These are phyloP conservation scores for Phoenix dactylifera DNA, from an alignment of 176 grass and related monocot species.

Conservation along the genomic window DNA sequence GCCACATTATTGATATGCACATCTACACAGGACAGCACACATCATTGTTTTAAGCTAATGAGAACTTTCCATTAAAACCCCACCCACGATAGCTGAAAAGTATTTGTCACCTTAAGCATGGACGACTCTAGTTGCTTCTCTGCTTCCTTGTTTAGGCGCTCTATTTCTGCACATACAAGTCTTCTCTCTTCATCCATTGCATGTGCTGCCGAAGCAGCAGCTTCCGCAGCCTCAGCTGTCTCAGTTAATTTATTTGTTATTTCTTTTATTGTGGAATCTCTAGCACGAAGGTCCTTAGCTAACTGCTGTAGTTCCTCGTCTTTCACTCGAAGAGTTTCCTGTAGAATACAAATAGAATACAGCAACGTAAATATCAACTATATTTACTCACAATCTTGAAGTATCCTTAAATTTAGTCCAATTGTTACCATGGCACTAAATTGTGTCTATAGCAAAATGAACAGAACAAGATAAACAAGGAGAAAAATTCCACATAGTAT, in stretches of 20 bases:
- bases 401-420: too few species aligned
- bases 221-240: slow-evolving; percentile 78
- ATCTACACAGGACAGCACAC: not conserved
- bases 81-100: not conserved
- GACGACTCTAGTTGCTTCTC: slow-evolving; percentile 51
- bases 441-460: too few species aligned
- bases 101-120: slow-evolving; percentile 50
- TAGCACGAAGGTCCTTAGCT: slow-evolving; percentile 61
- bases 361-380: too few species aligned
- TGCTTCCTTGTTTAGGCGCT: slow-evolving; percentile 47
- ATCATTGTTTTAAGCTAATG: not conserved
- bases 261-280: slow-evolving; percentile 69
- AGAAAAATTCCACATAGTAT: too few species aligned
- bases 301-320: slow-evolving; percentile 84
- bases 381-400: too few species aligned
- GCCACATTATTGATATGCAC: not conserved
- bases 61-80: too few species aligned
- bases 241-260: slow-evolving; percentile 82
- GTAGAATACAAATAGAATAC: slow-evolving; percentile 13
- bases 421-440: too few species aligned
- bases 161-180: slow-evolving; percentile 47
- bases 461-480: too few species aligned
- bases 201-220: slow-evolving; percentile 69
- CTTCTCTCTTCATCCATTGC: slow-evolving; percentile 87
- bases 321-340: slow-evolving; percentile 91